phyloP scores from a whole-genome alignment of 2,329 filamentous ascomycete genomes.

The Sarocladium oryzae region DNA sequence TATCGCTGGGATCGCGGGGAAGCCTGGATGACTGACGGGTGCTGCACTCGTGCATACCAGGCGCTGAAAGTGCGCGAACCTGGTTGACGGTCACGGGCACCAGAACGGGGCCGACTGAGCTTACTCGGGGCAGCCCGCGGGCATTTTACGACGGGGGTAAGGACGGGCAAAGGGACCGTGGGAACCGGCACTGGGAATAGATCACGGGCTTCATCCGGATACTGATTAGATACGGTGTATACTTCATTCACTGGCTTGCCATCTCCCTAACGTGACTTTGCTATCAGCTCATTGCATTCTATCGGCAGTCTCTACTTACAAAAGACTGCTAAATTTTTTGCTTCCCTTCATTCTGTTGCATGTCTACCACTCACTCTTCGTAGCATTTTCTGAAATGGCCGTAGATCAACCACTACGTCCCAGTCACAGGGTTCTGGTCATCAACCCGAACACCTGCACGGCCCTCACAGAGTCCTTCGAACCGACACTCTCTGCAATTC shows the following conservation, averaged over 20 bases:
- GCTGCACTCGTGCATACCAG: no score
- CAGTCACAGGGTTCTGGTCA: conserved; percentile 11
- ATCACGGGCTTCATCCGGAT: neutral
- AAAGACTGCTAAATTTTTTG: no score
- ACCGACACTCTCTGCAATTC: conserved; percentile 10
- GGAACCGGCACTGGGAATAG: neutral
- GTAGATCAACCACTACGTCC: neutral
- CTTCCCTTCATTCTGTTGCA: no score
- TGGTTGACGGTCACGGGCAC: no score
- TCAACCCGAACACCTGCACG: conserved; percentile 13
- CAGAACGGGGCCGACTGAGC: neutral
- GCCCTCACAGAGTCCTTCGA: conserved; percentile 11
- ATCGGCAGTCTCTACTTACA: no score
- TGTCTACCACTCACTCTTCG: no score
- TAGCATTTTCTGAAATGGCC: conserved; percentile 6
- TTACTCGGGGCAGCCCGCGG: neutral
- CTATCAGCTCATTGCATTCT: neutral
- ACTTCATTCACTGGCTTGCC: neutral
- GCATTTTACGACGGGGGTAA: neutral
- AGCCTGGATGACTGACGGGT: no score
- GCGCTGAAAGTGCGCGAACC: no score
- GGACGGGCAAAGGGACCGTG: no score
- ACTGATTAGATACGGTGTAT: no score
- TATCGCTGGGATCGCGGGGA: neutral
- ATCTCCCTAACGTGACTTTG: neutral